Evolutionary conservation across 164 flowering plant genomes (phyloP).

Genomic region (Cinnamomum chago): DNA sequence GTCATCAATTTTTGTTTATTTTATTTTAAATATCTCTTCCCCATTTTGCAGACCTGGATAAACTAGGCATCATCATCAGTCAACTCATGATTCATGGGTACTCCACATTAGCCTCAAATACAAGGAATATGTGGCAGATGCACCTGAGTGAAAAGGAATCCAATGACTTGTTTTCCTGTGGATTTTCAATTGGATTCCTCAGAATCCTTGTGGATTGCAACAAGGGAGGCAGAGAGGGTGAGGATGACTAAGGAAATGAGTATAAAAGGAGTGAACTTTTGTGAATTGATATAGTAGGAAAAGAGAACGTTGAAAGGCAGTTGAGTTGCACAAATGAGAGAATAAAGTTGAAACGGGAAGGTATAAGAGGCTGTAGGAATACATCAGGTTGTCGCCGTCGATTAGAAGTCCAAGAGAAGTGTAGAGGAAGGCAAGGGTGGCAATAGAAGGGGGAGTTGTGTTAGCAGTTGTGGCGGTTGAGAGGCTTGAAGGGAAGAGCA

Average conservation of each 20-base stretch:
- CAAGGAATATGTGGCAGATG: conserved; percentile 25
- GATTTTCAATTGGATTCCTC: conserved; percentile 7
- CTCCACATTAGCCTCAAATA: too few relatives aligned
- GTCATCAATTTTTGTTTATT: too few relatives aligned
- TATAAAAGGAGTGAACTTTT: conserved; percentile 22
- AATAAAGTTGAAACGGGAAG: conserved; percentile 28
- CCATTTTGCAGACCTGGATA: too few relatives aligned
- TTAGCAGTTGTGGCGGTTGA: neutral
- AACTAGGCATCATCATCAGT: too few relatives aligned
- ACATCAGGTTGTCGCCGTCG: conserved; percentile 24
- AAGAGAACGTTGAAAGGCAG: conserved; percentile 27
- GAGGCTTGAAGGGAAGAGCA: conserved; percentile 2
- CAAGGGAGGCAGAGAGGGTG: conserved; percentile 21
- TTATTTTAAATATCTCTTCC: too few relatives aligned
- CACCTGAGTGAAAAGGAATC: conserved; percentile 26
- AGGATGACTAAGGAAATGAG: conserved; percentile 22
- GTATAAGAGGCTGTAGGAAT: conserved; percentile 26
- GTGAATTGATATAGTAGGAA: conserved; percentile 25
- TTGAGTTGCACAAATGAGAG: conserved; percentile 28
- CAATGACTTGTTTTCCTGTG: conserved; percentile 12
- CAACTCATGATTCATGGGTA: too few relatives aligned
- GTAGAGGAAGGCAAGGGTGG: conserved; percentile 11
- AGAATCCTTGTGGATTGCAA: conserved; percentile 17
- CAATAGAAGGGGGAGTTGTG: neutral
- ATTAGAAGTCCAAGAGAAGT: conserved; percentile 15